These are phyloP conservation scores for Xylariaceae sp. DNA, from an alignment of 2,329 filamentous ascomycete genomes.

Conservation along the genomic window DNA sequence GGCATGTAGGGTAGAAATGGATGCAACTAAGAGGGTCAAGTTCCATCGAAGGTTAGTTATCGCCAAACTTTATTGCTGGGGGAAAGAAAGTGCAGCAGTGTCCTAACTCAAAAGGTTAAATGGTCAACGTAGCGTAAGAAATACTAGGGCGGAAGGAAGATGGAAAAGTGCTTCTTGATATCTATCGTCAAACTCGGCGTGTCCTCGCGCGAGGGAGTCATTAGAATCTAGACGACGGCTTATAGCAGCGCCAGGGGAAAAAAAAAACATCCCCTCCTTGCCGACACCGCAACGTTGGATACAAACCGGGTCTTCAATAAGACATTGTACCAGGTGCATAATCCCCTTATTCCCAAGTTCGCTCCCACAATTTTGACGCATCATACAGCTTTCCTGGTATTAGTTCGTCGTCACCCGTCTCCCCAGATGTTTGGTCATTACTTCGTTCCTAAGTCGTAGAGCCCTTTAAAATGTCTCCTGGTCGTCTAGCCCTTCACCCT, in stretches of 20 bases:
- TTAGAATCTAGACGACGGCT: slow-evolving; percentile 12
- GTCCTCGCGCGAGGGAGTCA: slow-evolving; percentile 8
- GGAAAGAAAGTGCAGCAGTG: neutral
- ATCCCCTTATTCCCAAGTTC: neutral
- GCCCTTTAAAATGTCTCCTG: slow-evolving; percentile 73
- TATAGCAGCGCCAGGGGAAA: slow-evolving; percentile 6
- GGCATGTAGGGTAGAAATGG: neutral
- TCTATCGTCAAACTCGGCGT: slow-evolving; percentile 20
- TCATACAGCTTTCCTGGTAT: slow-evolving; percentile 23
- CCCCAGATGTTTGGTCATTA: slow-evolving; percentile 25
- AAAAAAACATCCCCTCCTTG: slow-evolving; percentile 1
- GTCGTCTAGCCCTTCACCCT: slow-evolving; percentile 71
- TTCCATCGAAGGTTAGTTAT: neutral
- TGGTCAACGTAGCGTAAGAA: no score
- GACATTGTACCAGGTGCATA: slow-evolving; percentile 7
- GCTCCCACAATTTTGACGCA: slow-evolving; percentile 12
- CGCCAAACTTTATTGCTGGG: neutral
- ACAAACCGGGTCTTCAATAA: slow-evolving; percentile 6
- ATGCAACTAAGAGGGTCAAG: neutral
- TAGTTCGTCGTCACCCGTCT: slow-evolving; percentile 20
- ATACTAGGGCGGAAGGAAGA: slow-evolving; percentile 1
- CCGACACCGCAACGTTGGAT: slow-evolving; percentile 14
- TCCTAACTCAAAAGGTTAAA: neutral
- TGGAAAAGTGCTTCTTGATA: slow-evolving; percentile 12
- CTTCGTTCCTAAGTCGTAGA: slow-evolving; percentile 15